Evolutionary conservation across 495 filamentous ascomycete species (phyloP).

Genomic region (Neurospora tetraspora): DNA sequence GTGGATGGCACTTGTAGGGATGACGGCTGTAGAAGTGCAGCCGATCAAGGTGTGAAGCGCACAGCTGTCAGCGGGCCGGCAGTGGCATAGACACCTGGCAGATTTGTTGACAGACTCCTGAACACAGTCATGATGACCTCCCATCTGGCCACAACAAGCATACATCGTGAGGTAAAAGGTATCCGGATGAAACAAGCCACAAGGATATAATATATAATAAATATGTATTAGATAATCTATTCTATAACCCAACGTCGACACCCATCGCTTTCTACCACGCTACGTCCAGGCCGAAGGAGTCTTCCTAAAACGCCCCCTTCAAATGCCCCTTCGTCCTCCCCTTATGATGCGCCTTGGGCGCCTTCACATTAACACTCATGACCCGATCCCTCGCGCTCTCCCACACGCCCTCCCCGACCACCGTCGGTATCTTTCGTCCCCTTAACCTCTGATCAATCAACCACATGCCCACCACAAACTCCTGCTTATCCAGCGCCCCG

Average conservation of each 20-base stretch:
- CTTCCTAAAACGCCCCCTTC: background rate
- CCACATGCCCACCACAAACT: constrained; percentile 96
- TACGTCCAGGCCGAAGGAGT: background rate
- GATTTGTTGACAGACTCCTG: background rate
- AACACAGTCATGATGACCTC: background rate
- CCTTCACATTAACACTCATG: constrained; percentile 30
- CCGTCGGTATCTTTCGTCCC: constrained; percentile 75
- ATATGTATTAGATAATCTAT: background rate
- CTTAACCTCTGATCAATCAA: constrained; percentile 82
- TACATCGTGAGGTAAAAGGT: background rate
- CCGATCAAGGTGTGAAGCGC: background rate
- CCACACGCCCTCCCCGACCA: constrained; percentile 79
- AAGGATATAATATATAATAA: background rate
- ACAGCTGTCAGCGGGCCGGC: background rate
- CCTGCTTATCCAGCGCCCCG: constrained; percentile 57
- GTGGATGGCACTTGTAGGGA: background rate
- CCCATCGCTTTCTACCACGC: background rate
- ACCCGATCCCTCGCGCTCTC: constrained; percentile 53
- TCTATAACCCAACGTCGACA: background rate
- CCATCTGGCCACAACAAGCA: background rate
- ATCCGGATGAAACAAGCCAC: background rate
- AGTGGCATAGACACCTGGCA: background rate
- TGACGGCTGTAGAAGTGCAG: background rate
- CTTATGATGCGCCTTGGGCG: background rate
- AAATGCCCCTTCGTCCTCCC: background rate